Conservation (phyloP, 352 stramenopile genomes). For the Globisporangium polare region DNA sequence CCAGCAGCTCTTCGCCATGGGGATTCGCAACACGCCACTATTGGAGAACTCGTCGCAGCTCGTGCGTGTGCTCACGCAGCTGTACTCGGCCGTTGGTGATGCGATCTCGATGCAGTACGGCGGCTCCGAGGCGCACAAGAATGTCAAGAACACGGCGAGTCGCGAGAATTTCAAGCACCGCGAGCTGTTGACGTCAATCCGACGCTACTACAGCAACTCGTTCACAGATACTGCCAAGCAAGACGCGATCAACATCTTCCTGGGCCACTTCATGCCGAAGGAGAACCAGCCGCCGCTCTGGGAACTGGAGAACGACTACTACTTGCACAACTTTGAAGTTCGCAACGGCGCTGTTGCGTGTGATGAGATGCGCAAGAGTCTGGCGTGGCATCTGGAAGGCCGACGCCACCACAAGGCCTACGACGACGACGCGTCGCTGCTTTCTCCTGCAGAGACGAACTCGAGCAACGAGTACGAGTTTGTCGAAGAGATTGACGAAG, state of each 20-base stretch:
- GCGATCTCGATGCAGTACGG: conserved; percentile 99
- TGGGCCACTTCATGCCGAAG: conserved; percentile 90
- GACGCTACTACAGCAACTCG: conserved; percentile 99
- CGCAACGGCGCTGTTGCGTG: conserved; percentile 58
- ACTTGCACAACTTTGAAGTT: conserved; percentile 89
- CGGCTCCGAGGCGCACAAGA: conserved; percentile 98
- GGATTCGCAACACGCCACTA: conserved; percentile 88
- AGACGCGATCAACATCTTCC: conserved; percentile 99
- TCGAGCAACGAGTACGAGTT: conserved; percentile 26
- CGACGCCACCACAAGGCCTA: conserved; percentile 25
- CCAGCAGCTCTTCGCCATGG: conserved; percentile 97
- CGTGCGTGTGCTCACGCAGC: conserved; percentile 95
- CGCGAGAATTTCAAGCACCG: conserved; percentile 92
- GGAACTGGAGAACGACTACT: conserved; percentile 88
- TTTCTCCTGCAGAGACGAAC: conserved; percentile 9
- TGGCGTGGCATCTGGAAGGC: conserved; percentile 61
- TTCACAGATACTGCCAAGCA: conserved; percentile 99
- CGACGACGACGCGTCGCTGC: conserved; percentile 4
- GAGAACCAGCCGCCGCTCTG: conserved; percentile 65
- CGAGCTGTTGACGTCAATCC: conserved; percentile 97
- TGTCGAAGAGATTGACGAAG: conserved; percentile 20
- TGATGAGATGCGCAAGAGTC: conserved; percentile 56
- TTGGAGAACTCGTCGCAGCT: conserved; percentile 90
- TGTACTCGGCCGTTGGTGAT: conserved; percentile 98
- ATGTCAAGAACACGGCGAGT: conserved; percentile 90